phyloP scores from a whole-genome alignment of 164 flowering plant genomes.

The Nymphaea colorata region DNA sequence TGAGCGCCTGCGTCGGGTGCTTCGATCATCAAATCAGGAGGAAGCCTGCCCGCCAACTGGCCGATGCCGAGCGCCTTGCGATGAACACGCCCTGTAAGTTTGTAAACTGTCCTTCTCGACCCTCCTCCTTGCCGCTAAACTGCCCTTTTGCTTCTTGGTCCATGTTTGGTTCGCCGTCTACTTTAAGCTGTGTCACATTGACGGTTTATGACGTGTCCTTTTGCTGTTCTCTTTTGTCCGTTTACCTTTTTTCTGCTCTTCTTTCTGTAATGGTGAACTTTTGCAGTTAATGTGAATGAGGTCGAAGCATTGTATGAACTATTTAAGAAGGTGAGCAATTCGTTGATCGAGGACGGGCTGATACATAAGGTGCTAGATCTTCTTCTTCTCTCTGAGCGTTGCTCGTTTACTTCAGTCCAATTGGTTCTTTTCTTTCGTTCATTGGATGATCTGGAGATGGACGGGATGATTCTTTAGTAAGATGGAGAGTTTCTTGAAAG shows the following conservation, averaged over 20 bases:
- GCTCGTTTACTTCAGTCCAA: neutral
- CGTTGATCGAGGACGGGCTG: constrained; percentile 58
- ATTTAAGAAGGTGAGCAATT: constrained; percentile 59
- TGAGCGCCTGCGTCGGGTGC: neutral
- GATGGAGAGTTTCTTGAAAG: too few species aligned
- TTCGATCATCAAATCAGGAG: neutral
- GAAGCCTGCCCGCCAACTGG: neutral
- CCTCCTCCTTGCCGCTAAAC: too few species aligned
- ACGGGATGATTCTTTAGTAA: neutral
- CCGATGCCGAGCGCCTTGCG: neutral
- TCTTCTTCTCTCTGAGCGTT: neutral
- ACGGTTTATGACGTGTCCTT: neutral
- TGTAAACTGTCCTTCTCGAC: neutral
- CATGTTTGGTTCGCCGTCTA: too few species aligned
- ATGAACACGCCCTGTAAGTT: neutral
- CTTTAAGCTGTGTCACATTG: too few species aligned
- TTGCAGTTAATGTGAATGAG: constrained; percentile 63
- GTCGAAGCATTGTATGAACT: constrained; percentile 65
- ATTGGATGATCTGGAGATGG: neutral
- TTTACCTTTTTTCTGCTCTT: neutral
- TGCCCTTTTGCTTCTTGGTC: too few species aligned
- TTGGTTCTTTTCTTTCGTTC: neutral
- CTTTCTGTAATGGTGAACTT: neutral
- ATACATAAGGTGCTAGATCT: constrained; percentile 25
- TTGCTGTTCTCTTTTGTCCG: neutral